phyloP scores from a whole-genome alignment of 1,284 basidiomycete genomes.

The Phaffia rhodozyma region DNA sequence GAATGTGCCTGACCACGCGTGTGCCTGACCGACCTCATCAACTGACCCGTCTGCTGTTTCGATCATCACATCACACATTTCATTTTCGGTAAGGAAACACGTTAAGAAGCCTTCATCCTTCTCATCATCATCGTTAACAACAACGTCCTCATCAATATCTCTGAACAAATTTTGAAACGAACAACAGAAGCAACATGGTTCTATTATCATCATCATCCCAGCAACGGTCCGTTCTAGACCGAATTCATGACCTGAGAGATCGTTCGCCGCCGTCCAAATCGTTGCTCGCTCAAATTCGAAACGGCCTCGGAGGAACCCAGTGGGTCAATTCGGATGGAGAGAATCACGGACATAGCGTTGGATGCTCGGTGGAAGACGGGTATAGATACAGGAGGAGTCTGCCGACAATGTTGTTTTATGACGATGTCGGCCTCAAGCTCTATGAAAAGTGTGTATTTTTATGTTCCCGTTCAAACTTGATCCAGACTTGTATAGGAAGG shows the following conservation, averaged over 20 bases:
- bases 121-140: no score
- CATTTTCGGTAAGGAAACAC: no score
- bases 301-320: not conserved
- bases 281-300: constrained; percentile 10
- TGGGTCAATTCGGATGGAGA: not conserved
- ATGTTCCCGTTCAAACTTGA: not conserved
- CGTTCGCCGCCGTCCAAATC: constrained; percentile 12
- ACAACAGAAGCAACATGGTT: no score
- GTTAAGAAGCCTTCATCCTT: no score
- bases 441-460: constrained; percentile 46
- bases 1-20: no score
- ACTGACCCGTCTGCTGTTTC: no score
- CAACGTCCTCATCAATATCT: no score
- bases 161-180: no score
- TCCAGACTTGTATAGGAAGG: not conserved
- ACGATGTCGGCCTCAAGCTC: constrained; percentile 66
- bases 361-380: constrained; percentile 20
- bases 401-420: constrained; percentile 77
- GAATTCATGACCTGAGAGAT: constrained; percentile 13
- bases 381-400: constrained; percentile 47
- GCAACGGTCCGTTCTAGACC: not conserved
- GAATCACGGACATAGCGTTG: not conserved
- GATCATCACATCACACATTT: no score
- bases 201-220: no score
- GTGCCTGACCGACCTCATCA: no score